Evolutionary conservation across 2,329 filamentous ascomycete genomes (phyloP).

Genomic region (Ceratocystis lukuohia): DNA sequence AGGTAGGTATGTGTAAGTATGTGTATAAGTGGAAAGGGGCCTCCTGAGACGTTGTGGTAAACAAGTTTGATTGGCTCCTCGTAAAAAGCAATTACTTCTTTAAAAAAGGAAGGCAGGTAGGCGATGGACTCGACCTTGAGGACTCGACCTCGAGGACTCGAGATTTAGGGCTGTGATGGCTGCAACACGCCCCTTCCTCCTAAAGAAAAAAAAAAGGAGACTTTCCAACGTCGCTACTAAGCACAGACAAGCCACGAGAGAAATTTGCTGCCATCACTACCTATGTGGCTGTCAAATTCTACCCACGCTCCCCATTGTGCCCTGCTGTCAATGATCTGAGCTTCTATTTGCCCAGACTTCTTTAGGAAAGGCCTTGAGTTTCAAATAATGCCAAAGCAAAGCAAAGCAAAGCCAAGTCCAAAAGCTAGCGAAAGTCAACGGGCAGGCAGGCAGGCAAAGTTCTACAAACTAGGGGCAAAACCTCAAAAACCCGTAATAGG

Average conservation of each 20-base stretch:
- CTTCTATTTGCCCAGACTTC: background rate
- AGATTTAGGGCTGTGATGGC: background rate
- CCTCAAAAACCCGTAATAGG: constrained; percentile 1
- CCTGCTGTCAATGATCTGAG: constrained; percentile 3
- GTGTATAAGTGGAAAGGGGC: background rate
- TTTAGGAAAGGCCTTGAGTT: background rate
- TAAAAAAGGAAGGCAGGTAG: background rate
- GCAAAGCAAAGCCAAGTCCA: background rate
- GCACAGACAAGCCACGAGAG: background rate
- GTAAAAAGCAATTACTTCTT: background rate
- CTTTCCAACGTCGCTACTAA: background rate
- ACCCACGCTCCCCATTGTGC: background rate
- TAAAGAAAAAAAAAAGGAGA: background rate
- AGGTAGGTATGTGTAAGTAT: background rate
- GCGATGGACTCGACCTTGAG: too few relatives aligned
- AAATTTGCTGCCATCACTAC: constrained; percentile 2
- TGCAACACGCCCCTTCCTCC: background rate
- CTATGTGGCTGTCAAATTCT: constrained; percentile 2
- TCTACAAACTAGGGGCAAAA: background rate
- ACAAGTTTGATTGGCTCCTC: background rate
- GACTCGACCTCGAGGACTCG: constrained; percentile 1
- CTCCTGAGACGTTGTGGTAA: background rate
- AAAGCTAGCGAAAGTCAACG: background rate
- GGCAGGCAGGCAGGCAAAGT: background rate
- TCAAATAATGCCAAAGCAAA: background rate